A percentile compares a stretch with the other conserved stretches of the same genome.
phyloP scores from a whole-genome alignment of 2,329 filamentous ascomycete genomes.

The Cadophora gregata region DNA sequence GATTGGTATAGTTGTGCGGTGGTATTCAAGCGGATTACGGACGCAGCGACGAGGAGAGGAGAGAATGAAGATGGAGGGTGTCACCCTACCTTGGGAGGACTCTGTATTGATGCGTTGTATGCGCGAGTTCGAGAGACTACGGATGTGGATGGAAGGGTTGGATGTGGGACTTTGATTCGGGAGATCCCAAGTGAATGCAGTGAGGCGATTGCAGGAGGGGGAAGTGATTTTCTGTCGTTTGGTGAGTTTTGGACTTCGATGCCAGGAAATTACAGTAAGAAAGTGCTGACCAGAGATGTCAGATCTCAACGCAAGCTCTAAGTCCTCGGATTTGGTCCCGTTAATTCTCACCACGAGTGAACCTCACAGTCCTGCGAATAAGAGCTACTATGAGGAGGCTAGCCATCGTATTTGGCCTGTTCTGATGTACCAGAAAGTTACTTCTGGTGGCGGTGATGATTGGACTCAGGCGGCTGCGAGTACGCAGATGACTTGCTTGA shows the following conservation, averaged over 20 bases:
- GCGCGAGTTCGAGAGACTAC: background rate
- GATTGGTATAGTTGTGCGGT: background rate
- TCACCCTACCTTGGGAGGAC: background rate
- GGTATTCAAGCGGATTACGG: background rate
- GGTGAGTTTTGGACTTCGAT: background rate
- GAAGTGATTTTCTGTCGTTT: background rate
- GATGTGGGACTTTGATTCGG: background rate
- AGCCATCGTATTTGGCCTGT: conserved; percentile 6
- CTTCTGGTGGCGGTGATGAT: background rate
- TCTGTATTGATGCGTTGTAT: background rate
- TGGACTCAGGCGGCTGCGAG: background rate
- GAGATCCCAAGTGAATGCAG: background rate
- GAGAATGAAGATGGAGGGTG: conserved; percentile 6
- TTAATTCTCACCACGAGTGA: background rate
- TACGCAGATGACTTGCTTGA: background rate
- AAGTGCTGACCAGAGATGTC: background rate
- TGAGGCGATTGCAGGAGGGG: background rate
- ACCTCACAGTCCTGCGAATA: background rate
- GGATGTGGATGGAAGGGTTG: background rate
- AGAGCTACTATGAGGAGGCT: background rate
- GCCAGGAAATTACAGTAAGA: too few relatives aligned
- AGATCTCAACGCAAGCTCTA: background rate
- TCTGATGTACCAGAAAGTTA: conserved; percentile 3
- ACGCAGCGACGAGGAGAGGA: background rate
- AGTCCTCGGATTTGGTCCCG: background rate